Conservation (phyloP, 2,329 filamentous ascomycete genomes). For the Stenocarpella maydis region DNA sequence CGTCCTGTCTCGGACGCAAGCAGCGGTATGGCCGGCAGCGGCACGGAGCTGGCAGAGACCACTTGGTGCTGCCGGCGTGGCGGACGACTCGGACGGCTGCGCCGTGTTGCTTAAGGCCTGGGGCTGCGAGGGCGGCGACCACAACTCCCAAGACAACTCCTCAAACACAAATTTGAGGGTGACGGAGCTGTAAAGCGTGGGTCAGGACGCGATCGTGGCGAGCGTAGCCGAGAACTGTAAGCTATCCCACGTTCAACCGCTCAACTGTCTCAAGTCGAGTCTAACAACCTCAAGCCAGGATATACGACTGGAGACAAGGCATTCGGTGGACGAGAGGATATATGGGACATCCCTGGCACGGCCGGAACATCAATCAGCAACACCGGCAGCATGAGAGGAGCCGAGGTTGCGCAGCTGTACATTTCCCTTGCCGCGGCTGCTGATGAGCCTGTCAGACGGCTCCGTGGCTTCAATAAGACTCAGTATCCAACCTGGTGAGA, state of each 20-base stretch:
- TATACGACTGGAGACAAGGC: conserved; percentile 50
- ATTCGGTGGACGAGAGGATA: conserved; percentile 54
- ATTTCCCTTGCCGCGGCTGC: conserved; percentile 52
- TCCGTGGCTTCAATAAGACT: conserved; percentile 72
- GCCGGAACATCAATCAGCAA: conserved; percentile 53
- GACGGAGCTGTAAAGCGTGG: conserved; percentile 70
- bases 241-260: conserved; percentile 58
- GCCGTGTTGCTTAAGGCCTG: conserved; percentile 73
- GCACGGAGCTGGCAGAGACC: conserved; percentile 1
- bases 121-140: conserved; percentile 75
- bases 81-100: conserved; percentile 67
- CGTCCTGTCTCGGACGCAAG: conserved; percentile 54
- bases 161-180: too few relatives aligned
- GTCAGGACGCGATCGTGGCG: conserved; percentile 63
- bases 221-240: conserved; percentile 65
- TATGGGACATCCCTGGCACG: conserved; percentile 55
- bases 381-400: conserved; percentile 50
- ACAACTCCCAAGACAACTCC: too few relatives aligned
- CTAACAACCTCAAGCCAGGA: conserved; percentile 40
- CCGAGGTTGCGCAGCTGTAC: conserved; percentile 59
- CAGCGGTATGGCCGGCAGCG: not conserved
- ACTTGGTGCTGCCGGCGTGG: conserved; percentile 12
- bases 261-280: conserved; percentile 42
- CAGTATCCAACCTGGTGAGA: conserved; percentile 55
- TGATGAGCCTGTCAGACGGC: conserved; percentile 60